A percentile compares a stretch with the other conserved stretches of the same genome.
Evolutionary conservation across 805 yeast genomes (phyloP).

Genomic region (Blastobotrys mokoenaii): DNA sequence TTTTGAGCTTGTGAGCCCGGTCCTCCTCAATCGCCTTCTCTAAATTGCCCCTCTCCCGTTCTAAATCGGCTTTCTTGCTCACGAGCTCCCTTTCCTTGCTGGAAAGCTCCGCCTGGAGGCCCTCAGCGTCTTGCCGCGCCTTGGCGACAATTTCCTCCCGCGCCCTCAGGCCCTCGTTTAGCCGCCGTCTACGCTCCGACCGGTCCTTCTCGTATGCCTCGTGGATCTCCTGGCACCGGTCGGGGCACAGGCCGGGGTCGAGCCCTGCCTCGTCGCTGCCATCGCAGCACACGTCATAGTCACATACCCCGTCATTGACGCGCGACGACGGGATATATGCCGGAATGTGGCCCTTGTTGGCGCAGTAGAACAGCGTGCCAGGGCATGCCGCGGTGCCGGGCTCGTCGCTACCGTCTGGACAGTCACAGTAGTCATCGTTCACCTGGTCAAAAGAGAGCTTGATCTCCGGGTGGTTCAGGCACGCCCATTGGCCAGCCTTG

Average conservation of each 20-base stretch:
- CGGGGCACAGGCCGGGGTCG: conserved; percentile 40
- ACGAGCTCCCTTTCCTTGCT: conserved; percentile 20
- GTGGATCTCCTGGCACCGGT: conserved; percentile 45
- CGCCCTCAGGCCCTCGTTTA: conserved; percentile 31
- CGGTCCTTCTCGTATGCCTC: conserved; percentile 28
- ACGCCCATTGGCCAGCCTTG: conserved; percentile 50
- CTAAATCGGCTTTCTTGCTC: conserved; percentile 11
- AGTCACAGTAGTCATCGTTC: conserved; percentile 89
- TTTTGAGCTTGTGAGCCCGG: conserved; percentile 6
- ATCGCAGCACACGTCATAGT: conserved; percentile 83
- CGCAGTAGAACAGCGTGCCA: conserved; percentile 57
- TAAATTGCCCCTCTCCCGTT: conserved; percentile 24
- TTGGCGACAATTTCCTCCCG: conserved; percentile 27
- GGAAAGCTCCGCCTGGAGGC: conserved; percentile 15
- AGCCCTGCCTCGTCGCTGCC: conserved; percentile 70
- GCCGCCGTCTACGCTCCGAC: conserved; percentile 14
- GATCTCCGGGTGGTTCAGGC: conserved; percentile 62
- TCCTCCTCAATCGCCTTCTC: conserved; percentile 23
- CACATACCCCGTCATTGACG: conserved; percentile 89
- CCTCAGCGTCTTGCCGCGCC: conserved; percentile 21
- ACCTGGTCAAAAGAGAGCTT: conserved; percentile 50
- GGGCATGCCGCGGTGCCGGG: conserved; percentile 89
- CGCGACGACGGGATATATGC: conserved; percentile 53
- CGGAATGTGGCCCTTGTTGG: conserved; percentile 61
- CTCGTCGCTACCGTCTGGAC: conserved; percentile 97